Conservation (phyloP, 768 basidiomycete species). For the Ephemerocybe angulata region DNA sequence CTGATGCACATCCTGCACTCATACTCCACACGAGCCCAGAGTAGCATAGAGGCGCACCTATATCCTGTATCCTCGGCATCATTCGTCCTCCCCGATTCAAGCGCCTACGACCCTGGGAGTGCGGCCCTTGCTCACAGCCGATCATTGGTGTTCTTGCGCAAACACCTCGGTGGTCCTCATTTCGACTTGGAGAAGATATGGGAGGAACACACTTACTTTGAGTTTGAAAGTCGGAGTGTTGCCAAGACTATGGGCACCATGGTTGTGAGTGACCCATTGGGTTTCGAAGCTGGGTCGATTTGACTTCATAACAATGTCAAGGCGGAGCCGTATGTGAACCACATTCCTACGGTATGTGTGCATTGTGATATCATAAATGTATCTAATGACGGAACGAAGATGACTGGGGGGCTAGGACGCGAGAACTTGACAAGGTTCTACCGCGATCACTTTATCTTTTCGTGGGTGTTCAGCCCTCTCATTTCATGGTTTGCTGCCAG, state of each 20-base stretch:
- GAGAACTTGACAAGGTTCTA: constrained; percentile 49
- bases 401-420: constrained; percentile 55
- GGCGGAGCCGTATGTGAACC: constrained; percentile 60
- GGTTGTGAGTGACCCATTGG: constrained; percentile 36
- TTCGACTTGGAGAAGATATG: constrained; percentile 60
- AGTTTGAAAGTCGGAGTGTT: constrained; percentile 49
- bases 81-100: constrained; percentile 42
- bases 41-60: constrained; percentile 22
- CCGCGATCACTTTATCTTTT: constrained; percentile 53
- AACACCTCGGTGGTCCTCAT: constrained; percentile 43
- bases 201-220: constrained; percentile 56
- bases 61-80: constrained; percentile 31
- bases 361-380: neutral
- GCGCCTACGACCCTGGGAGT: constrained; percentile 37
- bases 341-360: constrained; percentile 46
- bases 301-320: constrained; percentile 14
- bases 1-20: constrained; percentile 33
- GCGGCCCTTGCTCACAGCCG: constrained; percentile 46
- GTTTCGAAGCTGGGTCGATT: neutral
- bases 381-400: constrained; percentile 23
- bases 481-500: neutral
- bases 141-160: constrained; percentile 42
- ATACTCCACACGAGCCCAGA: constrained; percentile 18
- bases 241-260: constrained; percentile 55
- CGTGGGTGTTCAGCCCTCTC: constrained; percentile 26